These are phyloP conservation scores for Botrytis tulipae DNA, from an alignment of 2,329 filamentous ascomycete genomes.

Conservation along the genomic window DNA sequence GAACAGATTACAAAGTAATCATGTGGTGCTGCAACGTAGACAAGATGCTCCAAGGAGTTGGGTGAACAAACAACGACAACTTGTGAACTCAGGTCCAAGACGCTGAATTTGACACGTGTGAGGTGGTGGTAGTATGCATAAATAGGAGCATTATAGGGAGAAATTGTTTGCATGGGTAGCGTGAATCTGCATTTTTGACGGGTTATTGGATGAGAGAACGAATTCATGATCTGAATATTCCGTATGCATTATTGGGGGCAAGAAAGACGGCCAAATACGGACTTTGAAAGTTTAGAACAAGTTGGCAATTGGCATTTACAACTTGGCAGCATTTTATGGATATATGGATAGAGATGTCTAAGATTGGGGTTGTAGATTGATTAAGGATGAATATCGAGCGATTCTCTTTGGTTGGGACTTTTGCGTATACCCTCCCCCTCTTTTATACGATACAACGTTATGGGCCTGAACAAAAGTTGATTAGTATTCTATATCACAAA, in stretches of 20 bases:
- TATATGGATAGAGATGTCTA: slow-evolving; percentile 21
- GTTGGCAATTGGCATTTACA: background rate
- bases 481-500: slow-evolving; percentile 1
- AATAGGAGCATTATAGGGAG: background rate
- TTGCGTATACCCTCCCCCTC: slow-evolving; percentile 17
- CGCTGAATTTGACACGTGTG: slow-evolving; percentile 20
- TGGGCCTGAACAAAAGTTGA: slow-evolving; percentile 5
- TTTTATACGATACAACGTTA: slow-evolving; percentile 9
- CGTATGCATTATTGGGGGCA: background rate
- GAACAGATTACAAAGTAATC: slow-evolving; percentile 76
- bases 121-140: background rate
- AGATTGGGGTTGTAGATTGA: slow-evolving; percentile 20
- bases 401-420: slow-evolving; percentile 14
- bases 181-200: slow-evolving; percentile 15
- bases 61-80: slow-evolving; percentile 77
- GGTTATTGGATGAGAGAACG: slow-evolving; percentile 7
- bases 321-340: slow-evolving; percentile 18
- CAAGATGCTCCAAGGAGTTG: slow-evolving; percentile 76
- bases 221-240: slow-evolving; percentile 17
- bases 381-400: slow-evolving; percentile 16
- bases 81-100: slow-evolving; percentile 51
- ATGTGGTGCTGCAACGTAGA: slow-evolving; percentile 72
- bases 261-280: background rate
- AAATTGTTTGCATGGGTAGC: background rate
- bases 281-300: slow-evolving; percentile 5